phyloP scores from a whole-genome alignment of 2,329 filamentous ascomycete species.

The Cryoendolithus antarcticus region DNA sequence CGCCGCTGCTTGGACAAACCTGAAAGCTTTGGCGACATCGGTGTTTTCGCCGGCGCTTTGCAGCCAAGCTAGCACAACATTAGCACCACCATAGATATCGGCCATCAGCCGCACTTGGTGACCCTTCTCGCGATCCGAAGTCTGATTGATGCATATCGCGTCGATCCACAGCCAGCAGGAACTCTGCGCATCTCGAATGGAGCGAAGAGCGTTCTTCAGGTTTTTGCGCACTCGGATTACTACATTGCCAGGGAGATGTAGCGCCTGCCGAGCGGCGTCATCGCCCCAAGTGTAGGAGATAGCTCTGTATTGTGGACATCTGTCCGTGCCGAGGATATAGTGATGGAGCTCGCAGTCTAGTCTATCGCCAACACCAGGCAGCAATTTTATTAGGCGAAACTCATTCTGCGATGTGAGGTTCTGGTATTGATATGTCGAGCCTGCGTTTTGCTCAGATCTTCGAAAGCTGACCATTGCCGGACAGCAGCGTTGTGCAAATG shows the following conservation, averaged over 20 bases:
- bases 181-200: too few species aligned
- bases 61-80: slow-evolving; percentile 1
- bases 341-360: background rate
- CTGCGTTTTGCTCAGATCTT: too few species aligned
- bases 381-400: background rate
- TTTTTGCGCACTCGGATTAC: too few species aligned
- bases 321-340: background rate
- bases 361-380: background rate
- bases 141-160: slow-evolving; percentile 6
- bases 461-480: too few species aligned
- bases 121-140: slow-evolving; percentile 1
- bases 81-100: slow-evolving; percentile 1
- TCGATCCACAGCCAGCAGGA: slow-evolving; percentile 4
- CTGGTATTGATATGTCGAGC: background rate
- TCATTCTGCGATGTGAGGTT: background rate
- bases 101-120: slow-evolving; percentile 3
- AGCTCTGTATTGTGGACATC: background rate
- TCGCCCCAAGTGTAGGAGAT: background rate
- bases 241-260: too few species aligned
- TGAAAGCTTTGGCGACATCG: background rate
- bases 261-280: too few species aligned
- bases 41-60: background rate
- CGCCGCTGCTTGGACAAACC: background rate
- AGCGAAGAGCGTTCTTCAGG: too few species aligned
- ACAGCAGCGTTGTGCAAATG: too few species aligned